These are phyloP conservation scores for Xylaria sp. DNA, from an alignment of 2,329 filamentous ascomycete genomes.

Conservation along the genomic window DNA sequence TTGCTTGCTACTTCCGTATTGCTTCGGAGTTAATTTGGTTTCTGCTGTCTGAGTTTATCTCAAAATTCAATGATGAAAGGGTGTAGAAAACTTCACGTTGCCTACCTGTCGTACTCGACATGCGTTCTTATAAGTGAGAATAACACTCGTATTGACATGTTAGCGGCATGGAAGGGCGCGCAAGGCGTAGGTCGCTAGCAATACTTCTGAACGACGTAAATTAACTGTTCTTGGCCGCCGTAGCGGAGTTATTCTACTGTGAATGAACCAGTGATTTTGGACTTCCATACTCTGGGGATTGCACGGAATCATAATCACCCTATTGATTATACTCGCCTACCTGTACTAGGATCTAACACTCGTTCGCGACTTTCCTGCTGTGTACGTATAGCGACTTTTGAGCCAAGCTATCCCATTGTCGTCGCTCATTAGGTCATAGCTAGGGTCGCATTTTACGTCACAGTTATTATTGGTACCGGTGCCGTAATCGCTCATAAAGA, in stretches of 20 bases:
- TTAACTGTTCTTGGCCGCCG: neutral
- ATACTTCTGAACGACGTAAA: neutral
- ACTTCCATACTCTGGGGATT: neutral
- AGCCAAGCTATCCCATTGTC: neutral
- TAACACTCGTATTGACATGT: slow-evolving; percentile 3
- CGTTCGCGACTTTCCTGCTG: neutral
- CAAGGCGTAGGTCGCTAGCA: neutral
- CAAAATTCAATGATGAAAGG: neutral
- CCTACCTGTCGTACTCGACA: neutral
- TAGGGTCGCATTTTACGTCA: slow-evolving; percentile 3
- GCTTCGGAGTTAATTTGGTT: neutral
- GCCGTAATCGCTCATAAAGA: neutral
- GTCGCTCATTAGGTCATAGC: neutral
- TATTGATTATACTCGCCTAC: neutral
- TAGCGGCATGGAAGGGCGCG: slow-evolving; percentile 8
- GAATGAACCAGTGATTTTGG: neutral
- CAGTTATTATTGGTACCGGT: neutral
- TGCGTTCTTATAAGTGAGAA: slow-evolving; percentile 1
- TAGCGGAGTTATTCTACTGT: neutral
- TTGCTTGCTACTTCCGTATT: slow-evolving; percentile 1
- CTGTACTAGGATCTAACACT: neutral
- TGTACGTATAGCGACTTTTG: too few relatives aligned
- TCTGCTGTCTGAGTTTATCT: neutral
- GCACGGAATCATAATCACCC: neutral
- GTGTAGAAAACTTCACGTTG: neutral